Evolutionary conservation across 202 grass and related monocot species (phyloP).

Genomic region (Carex arenaria): DNA sequence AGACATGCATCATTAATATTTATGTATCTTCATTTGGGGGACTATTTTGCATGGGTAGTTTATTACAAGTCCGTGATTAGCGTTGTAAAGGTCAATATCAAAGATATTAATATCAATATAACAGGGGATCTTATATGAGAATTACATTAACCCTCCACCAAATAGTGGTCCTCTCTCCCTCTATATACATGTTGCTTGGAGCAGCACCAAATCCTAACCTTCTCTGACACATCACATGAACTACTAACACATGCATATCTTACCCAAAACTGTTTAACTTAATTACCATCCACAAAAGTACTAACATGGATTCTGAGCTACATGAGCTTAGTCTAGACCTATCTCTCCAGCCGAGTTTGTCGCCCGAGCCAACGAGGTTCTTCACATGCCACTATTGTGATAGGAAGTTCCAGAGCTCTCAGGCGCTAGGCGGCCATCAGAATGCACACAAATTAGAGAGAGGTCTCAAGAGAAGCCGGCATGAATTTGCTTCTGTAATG

Average conservation of each 20-base stretch:
- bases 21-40: too few species aligned
- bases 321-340: background rate
- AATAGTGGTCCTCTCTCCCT: background rate
- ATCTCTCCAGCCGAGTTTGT: background rate
- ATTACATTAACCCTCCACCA: background rate
- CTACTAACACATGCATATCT: background rate
- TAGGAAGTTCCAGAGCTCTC: constrained; percentile 55
- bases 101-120: background rate
- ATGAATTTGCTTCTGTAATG: background rate
- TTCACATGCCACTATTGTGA: constrained; percentile 60
- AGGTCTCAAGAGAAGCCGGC: background rate
- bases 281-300: background rate
- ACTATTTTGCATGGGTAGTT: too few species aligned
- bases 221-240: background rate
- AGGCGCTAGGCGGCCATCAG: constrained; percentile 33
- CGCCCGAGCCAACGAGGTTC: background rate
- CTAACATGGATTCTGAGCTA: background rate
- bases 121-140: background rate
- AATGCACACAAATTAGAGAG: constrained; percentile 48
- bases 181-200: background rate
- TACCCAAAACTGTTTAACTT: background rate
- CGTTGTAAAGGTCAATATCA: background rate
- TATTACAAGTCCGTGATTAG: background rate
- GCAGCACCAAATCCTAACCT: constrained; percentile 7
- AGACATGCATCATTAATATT: background rate